Percentiles rank a stretch among this genome's conserved stretches.
phyloP scores from a whole-genome alignment of 1,139 yeast species.

The Meyerozyma carpophila region DNA sequence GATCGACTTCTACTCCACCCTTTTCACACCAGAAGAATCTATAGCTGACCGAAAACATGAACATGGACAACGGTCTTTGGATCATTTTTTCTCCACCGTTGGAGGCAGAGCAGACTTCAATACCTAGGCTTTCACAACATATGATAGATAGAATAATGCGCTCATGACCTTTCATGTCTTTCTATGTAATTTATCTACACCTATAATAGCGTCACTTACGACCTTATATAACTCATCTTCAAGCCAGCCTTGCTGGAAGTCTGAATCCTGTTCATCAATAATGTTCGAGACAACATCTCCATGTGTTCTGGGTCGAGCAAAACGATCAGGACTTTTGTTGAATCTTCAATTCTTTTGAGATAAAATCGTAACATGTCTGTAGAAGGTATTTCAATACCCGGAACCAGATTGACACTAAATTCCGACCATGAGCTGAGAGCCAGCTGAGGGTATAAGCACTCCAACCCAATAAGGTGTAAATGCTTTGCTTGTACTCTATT shows the following conservation, averaged over 20 bases:
- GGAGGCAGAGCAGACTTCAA: neutral
- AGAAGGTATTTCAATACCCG: slow-evolving; percentile 10
- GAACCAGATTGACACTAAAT: slow-evolving; percentile 4
- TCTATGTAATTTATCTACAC: neutral
- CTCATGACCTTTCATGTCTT: neutral
- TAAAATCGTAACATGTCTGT: neutral
- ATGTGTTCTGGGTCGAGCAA: neutral
- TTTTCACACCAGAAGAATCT: slow-evolving; percentile 19
- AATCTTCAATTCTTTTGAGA: neutral
- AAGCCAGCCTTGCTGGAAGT: neutral
- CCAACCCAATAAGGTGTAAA: slow-evolving; percentile 19
- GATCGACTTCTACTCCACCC: slow-evolving; percentile 47
- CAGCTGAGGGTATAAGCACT: slow-evolving; percentile 18
- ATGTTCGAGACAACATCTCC: neutral
- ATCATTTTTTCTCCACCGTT: neutral
- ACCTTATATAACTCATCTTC: neutral
- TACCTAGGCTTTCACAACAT: neutral
- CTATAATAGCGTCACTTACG: neutral
- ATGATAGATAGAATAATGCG: neutral
- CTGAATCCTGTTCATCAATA: neutral
- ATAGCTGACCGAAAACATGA: neutral
- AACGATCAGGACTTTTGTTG: neutral
- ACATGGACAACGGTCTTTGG: neutral
- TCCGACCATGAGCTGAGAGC: slow-evolving; percentile 11
- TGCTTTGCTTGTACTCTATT: neutral